Evolutionary conservation across 495 filamentous ascomycete genomes (phyloP).

Genomic region (Trichoderma virens): DNA sequence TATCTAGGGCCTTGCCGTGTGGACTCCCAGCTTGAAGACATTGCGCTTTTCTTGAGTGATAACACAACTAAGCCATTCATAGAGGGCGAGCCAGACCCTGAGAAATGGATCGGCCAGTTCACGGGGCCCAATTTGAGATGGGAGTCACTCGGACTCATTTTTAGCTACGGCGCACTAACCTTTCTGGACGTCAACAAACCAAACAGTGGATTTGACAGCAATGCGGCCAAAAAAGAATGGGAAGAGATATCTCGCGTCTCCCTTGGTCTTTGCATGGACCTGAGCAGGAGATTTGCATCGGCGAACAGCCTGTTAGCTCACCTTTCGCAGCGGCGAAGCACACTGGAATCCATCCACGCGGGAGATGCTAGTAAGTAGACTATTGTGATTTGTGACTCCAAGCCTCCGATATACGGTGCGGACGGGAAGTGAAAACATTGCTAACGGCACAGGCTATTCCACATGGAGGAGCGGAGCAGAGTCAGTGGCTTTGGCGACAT

Average conservation of each 20-base stretch:
- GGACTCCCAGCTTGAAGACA: slow-evolving; percentile 17
- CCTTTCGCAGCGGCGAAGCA: slow-evolving; percentile 35
- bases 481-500: slow-evolving; percentile 44
- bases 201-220: not conserved
- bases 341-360: slow-evolving; percentile 38
- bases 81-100: slow-evolving; percentile 30
- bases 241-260: slow-evolving; percentile 26
- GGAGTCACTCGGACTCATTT: slow-evolving; percentile 49
- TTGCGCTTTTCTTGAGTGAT: slow-evolving; percentile 19
- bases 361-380: slow-evolving; percentile 45
- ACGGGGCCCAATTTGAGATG: slow-evolving; percentile 48
- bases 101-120: slow-evolving; percentile 29
- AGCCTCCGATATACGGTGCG: not conserved
- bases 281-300: slow-evolving; percentile 34
- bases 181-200: no score
- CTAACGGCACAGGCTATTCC: slow-evolving; percentile 31
- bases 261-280: slow-evolving; percentile 35
- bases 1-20: slow-evolving; percentile 1
- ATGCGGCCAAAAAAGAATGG: slow-evolving; percentile 14
- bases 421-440: not conserved
- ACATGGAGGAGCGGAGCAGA: slow-evolving; percentile 49
- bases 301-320: slow-evolving; percentile 43
- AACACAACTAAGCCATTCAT: slow-evolving; percentile 20
- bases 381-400: no score
- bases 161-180: slow-evolving; percentile 22